Evolutionary conservation across 768 basidiomycete genomes (phyloP).

Genomic region (Rhizopogon vesiculosus): DNA sequence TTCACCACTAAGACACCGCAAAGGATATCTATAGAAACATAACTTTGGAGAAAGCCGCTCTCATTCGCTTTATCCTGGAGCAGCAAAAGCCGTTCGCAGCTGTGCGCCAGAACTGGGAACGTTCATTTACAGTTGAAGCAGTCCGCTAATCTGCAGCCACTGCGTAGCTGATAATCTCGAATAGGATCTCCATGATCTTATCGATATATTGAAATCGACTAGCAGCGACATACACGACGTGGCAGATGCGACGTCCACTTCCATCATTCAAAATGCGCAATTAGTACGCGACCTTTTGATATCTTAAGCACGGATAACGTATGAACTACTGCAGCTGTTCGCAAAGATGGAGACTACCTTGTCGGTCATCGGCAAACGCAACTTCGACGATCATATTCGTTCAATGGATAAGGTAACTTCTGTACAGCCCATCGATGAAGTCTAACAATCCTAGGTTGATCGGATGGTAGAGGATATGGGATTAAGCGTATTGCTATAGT

Average conservation of each 20-base stretch:
- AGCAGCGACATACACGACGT: slow-evolving; percentile 14
- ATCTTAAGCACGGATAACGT: not conserved
- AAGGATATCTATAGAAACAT: slow-evolving; percentile 63
- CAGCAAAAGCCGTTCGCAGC: slow-evolving; percentile 36
- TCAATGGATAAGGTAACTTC: slow-evolving; percentile 18
- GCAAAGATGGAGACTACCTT: slow-evolving; percentile 15
- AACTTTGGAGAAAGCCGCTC: slow-evolving; percentile 49
- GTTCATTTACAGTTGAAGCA: not conserved
- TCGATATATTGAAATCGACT: slow-evolving; percentile 15
- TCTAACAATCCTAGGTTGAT: slow-evolving; percentile 18
- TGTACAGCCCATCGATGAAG: not conserved
- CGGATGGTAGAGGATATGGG: slow-evolving; percentile 18
- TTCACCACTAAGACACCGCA: slow-evolving; percentile 44
- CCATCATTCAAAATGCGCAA: slow-evolving; percentile 13
- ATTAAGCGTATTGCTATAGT: slow-evolving; percentile 15
- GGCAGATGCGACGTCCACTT: slow-evolving; percentile 14
- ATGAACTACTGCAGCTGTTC: slow-evolving; percentile 18
- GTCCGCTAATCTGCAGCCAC: not conserved
- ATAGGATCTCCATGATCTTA: slow-evolving; percentile 26
- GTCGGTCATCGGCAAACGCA: slow-evolving; percentile 14
- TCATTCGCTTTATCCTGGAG: slow-evolving; percentile 42
- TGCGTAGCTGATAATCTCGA: not conserved
- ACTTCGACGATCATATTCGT: slow-evolving; percentile 15
- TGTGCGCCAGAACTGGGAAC: slow-evolving; percentile 26
- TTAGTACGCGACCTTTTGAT: slow-evolving; percentile 10